These are phyloP conservation scores for Spongispora temasekensis DNA, from an alignment of 1,284 basidiomycete genomes.

Conservation along the genomic window DNA sequence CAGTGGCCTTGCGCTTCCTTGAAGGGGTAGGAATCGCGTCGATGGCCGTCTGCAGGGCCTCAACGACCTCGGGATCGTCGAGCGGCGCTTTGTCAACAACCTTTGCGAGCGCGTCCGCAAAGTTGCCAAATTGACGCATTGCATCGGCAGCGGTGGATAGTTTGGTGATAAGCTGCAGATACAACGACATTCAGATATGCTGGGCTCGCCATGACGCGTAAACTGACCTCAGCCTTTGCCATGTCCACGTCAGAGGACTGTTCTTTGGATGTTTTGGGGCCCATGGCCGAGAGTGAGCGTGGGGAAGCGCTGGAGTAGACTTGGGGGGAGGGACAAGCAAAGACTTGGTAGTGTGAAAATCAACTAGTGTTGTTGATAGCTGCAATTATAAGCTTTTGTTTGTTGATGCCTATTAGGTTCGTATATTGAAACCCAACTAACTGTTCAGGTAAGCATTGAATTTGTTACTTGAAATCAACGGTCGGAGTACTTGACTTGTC, in stretches of 20 bases:
- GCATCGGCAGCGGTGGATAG: conserved; percentile 55
- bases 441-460: conserved; percentile 36
- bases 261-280: conserved; percentile 30
- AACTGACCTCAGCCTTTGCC: conserved; percentile 32
- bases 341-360: conserved; percentile 40
- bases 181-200: conserved; percentile 23
- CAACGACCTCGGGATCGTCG: conserved; percentile 36
- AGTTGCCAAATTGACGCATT: conserved; percentile 58
- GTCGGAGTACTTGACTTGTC: conserved; percentile 16
- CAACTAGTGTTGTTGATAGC: conserved; percentile 40
- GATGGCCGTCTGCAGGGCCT: conserved; percentile 30
- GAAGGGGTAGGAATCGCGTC: conserved; percentile 36
- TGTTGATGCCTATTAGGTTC: conserved; percentile 41
- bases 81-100: conserved; percentile 39
- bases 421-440: conserved; percentile 41
- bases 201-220: conserved; percentile 12
- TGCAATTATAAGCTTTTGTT: conserved; percentile 45
- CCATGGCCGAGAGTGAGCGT: conserved; percentile 23
- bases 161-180: conserved; percentile 51
- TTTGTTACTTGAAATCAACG: conserved; percentile 28
- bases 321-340: conserved; percentile 30
- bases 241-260: conserved; percentile 28
- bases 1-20: conserved; percentile 55
- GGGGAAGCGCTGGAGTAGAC: conserved; percentile 29
- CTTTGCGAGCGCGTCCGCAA: conserved; percentile 56